These are phyloP conservation scores for Pharus latifolius DNA, from an alignment of 176 grass and related monocot species.

Conservation along the genomic window DNA sequence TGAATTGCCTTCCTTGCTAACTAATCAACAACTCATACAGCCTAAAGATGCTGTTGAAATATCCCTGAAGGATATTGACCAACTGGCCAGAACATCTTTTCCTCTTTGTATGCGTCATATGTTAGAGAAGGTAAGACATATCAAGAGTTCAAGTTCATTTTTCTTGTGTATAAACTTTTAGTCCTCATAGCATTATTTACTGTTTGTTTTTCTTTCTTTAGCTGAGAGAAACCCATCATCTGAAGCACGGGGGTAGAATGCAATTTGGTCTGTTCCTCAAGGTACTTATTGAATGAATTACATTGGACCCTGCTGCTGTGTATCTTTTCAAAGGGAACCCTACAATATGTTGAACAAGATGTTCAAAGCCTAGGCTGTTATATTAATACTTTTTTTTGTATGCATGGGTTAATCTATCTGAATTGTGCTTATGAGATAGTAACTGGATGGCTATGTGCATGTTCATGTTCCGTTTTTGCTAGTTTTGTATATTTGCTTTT, in stretches of 20 bases:
- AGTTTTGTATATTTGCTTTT: too few relatives aligned
- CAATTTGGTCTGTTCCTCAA: slow-evolving; percentile 98
- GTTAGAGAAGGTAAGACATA: slow-evolving; percentile 63
- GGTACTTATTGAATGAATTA: slow-evolving; percentile 37
- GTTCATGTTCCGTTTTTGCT: too few relatives aligned
- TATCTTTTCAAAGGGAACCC: too few relatives aligned
- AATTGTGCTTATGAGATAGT: too few relatives aligned
- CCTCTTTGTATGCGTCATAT: slow-evolving; percentile 98
- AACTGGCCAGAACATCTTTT: slow-evolving; percentile 72
- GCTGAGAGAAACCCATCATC: slow-evolving; percentile 96
- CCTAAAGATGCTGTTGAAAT: slow-evolving; percentile 65
- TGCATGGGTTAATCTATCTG: neutral
- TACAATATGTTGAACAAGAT: too few relatives aligned
- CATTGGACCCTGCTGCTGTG: neutral
- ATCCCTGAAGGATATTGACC: slow-evolving; percentile 88
- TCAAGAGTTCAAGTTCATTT: slow-evolving; percentile 13
- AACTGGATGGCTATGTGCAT: too few relatives aligned
- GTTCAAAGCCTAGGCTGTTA: too few relatives aligned
- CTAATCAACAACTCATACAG: slow-evolving; percentile 36
- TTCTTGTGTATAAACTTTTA: too few relatives aligned
- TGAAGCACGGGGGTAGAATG: slow-evolving; percentile 92
- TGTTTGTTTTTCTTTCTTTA: slow-evolving; percentile 32
- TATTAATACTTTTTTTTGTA: neutral
- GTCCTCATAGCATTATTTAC: neutral
- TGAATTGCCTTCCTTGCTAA: neutral